Conservation (phyloP, 257 asterid genomes). For the Lycium barbarum region DNA sequence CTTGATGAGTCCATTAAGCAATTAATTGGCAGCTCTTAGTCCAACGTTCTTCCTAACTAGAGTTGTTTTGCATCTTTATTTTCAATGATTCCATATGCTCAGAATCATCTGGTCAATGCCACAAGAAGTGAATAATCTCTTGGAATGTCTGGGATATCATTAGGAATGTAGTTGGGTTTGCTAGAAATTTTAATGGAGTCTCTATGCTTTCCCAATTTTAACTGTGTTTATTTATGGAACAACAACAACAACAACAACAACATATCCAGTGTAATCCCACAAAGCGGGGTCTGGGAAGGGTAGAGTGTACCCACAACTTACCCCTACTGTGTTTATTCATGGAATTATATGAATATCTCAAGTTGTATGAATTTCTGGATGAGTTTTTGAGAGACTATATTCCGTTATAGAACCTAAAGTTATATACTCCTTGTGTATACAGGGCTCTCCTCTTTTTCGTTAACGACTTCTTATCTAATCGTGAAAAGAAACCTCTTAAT, state of each 20-base stretch:
- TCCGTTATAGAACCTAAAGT: background rate
- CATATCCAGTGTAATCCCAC: no score
- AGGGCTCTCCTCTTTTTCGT: background rate
- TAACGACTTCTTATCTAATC: background rate
- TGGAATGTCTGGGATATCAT: background rate
- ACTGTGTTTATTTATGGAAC: no score
- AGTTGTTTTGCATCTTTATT: no score
- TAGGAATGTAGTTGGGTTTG: conserved; percentile 7
- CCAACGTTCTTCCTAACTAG: background rate
- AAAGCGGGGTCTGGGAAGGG: no score
- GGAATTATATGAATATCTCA: background rate
- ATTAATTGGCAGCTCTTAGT: background rate
- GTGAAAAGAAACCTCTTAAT: background rate
- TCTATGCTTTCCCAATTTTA: background rate
- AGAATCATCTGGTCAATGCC: background rate
- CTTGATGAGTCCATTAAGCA: background rate
- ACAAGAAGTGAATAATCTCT: background rate
- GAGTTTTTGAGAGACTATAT: conserved; percentile 5
- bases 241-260: no score
- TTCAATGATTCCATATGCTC: background rate
- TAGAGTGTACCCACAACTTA: no score
- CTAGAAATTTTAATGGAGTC: background rate
- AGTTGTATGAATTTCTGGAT: background rate
- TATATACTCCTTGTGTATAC: background rate
- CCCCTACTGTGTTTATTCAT: background rate